Conservation (phyloP, 441 rosid genomes). For the Pelargonium fulgidum region DNA sequence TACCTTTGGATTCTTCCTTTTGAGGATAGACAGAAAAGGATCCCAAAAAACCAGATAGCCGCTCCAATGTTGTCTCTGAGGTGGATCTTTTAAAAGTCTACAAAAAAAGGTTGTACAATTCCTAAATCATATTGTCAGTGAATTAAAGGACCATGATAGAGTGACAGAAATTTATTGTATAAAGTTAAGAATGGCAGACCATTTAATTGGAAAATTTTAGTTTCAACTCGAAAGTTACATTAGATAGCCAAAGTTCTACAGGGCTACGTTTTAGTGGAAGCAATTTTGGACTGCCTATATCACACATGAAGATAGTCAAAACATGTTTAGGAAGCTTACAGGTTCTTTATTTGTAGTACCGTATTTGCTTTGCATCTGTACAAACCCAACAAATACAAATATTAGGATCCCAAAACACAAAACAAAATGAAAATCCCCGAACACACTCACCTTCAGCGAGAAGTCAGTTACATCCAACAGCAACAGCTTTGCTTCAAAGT, state of each 20-base stretch:
- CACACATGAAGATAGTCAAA: slow-evolving; percentile 9
- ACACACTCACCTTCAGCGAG: slow-evolving; percentile 53
- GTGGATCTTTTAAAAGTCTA: slow-evolving; percentile 61
- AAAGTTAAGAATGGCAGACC: too few species aligned
- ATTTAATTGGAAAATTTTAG: too few species aligned
- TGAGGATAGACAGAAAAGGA: slow-evolving; percentile 62
- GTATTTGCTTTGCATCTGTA: slow-evolving; percentile 79
- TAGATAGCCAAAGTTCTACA: too few species aligned
- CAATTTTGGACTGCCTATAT: too few species aligned
- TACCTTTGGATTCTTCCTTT: slow-evolving; percentile 57
- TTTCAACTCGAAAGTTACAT: too few species aligned
- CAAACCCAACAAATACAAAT: slow-evolving; percentile 4
- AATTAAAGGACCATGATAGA: background rate
- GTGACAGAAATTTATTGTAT: background rate
- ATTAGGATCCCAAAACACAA: slow-evolving; percentile 1
- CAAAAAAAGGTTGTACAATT: slow-evolving; percentile 11
- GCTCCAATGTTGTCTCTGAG: slow-evolving; percentile 76
- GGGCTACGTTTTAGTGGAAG: too few species aligned
- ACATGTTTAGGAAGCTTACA: slow-evolving; percentile 32
- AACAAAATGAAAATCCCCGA: slow-evolving; percentile 4
- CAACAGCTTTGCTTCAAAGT: slow-evolving; percentile 81
- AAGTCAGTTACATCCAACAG: slow-evolving; percentile 71
- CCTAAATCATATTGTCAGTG: background rate
- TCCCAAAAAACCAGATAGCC: slow-evolving; percentile 61
- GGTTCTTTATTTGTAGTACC: slow-evolving; percentile 51